These are phyloP conservation scores for Neopestalotiopsis sp. DNA, from an alignment of 2,329 filamentous ascomycete genomes.

Conservation along the genomic window DNA sequence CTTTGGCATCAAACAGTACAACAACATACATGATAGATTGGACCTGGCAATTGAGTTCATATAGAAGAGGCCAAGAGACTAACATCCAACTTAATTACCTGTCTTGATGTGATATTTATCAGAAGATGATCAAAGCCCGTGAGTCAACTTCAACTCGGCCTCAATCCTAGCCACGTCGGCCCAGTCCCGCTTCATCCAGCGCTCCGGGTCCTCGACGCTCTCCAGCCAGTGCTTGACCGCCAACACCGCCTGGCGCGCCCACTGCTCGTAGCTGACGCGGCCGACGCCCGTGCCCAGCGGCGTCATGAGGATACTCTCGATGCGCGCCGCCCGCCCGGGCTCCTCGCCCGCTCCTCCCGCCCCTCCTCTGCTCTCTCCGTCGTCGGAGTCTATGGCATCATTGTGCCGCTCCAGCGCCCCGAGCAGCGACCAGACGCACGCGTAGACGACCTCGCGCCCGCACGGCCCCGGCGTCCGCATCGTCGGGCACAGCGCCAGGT, in stretches of 20 bases:
- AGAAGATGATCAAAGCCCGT: background rate
- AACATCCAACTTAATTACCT: no score
- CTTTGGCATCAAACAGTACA: no score
- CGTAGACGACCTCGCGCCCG: constrained; percentile 57
- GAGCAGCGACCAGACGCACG: constrained; percentile 57
- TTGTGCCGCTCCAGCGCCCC: constrained; percentile 55
- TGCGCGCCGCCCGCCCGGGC: constrained; percentile 30
- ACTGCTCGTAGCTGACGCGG: constrained; percentile 47
- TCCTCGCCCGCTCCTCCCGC: constrained; percentile 16
- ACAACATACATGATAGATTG: no score
- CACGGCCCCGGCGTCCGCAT: constrained; percentile 52
- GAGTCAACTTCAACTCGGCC: constrained; percentile 7
- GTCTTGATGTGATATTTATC: no score
- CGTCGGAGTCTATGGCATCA: no score
- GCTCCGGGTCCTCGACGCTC: constrained; percentile 45
- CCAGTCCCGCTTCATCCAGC: constrained; percentile 38
- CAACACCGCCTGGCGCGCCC: constrained; percentile 55
- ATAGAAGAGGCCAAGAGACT: no score
- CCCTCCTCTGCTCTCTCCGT: no score
- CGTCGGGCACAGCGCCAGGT: constrained; percentile 56
- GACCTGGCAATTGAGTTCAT: no score
- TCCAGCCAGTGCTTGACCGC: constrained; percentile 58
- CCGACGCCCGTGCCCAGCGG: constrained; percentile 57
- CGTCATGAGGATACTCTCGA: constrained; percentile 53
- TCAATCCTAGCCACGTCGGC: constrained; percentile 5